Percentiles rank a stretch among this genome's conserved stretches.
Conservation (phyloP, 257 asterid genomes). For the Solanum paucissectum region DNA sequence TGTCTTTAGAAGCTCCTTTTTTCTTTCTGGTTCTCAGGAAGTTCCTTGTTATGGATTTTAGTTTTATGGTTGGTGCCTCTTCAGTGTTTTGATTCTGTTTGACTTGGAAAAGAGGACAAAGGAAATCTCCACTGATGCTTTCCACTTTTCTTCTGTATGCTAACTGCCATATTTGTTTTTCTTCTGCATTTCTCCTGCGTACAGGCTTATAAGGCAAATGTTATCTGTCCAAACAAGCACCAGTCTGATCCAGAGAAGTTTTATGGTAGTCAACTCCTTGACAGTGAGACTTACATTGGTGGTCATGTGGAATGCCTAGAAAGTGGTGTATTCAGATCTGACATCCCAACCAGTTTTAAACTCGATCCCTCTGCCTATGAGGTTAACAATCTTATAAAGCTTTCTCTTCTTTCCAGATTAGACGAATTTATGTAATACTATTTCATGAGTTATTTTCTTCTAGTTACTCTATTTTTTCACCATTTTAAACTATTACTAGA, state of each 20-base stretch:
- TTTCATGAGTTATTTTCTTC: background rate
- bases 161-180: conserved; percentile 6
- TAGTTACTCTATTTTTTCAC: background rate
- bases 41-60: background rate
- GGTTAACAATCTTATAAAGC: conserved; percentile 22
- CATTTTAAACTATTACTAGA: background rate
- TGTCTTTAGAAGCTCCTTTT: background rate
- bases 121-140: background rate
- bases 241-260: conserved; percentile 97
- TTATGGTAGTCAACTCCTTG: conserved; percentile 67
- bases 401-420: background rate
- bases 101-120: background rate
- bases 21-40: background rate
- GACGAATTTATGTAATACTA: background rate
- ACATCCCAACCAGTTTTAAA: conserved; percentile 87
- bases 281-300: conserved; percentile 97
- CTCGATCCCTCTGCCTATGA: conserved; percentile 85
- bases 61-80: conserved; percentile 3
- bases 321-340: conserved; percentile 99
- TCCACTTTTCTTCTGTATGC: background rate
- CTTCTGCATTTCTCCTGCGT: conserved; percentile 15
- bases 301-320: conserved; percentile 99
- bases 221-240: conserved; percentile 95
- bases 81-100: background rate
- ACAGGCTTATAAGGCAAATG: conserved; percentile 95